Base-by-base conservation (phyloP, 179 eudicot genomes). In the Spergularia azorica region DNA sequence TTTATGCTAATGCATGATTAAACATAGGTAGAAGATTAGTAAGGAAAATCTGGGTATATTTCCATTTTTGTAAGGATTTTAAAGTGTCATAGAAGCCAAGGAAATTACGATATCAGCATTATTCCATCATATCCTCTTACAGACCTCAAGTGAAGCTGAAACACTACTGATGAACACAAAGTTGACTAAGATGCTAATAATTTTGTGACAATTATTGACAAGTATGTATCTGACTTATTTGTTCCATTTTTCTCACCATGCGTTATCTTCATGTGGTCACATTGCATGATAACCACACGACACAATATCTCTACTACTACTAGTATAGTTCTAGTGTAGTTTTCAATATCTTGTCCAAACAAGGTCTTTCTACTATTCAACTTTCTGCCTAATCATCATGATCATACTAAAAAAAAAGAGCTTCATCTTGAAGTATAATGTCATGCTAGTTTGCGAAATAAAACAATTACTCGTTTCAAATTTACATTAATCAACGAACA, bases 231-330 rank as follows among this genome's bases (percentile, higher is more conserved):
- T 36, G 57, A n/a, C 43, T 59, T 1, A 67, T 20, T 59, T 74
- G 75, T 67, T 59, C 18, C 38, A 75, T 61, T 69, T 69, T 74
- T 70, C 76, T 2, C 41, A n/a, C 17, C 32, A 16, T 61, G 82
- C 59, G 73, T 81, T 77, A 51, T 81, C 81, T 72, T 55, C 75
- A 67, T 76, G 55, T 67, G 73, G 75, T 73, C 75, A 77, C 80
- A 52, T 73, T 81, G 46, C 74, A 54, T 55, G 75, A 51, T 73
- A 56, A 50, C 84, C 84, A 73, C 76, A 77, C 67, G 78, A 75
- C 72, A 73, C 63, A 81, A 72, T 60, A 73, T 74, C 60, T 63
- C 76, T 71, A 63, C 57, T 60, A 59, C 63, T 67, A 70, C 48
- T 63, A 36, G 48, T 18, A 18, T 26, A 26, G 32, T 26, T 26